Evolutionary conservation across 257 asterid genomes (phyloP).

Genomic region (Plantago elongata): DNA sequence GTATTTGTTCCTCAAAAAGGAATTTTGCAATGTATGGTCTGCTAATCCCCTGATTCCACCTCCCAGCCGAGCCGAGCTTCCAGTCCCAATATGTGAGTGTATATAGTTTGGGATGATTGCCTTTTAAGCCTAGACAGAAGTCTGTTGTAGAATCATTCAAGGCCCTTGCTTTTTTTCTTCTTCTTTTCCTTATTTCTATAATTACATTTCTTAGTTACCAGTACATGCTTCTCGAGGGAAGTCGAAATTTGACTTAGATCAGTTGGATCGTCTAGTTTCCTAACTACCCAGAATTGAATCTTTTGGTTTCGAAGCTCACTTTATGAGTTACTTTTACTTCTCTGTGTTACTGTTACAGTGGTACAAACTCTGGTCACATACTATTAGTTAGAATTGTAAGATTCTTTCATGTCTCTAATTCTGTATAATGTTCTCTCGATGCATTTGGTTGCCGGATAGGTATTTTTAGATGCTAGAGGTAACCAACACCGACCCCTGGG

Average conservation of each 20-base stretch:
- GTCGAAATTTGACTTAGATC: background rate
- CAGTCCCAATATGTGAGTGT: conserved; percentile 35
- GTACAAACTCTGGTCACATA: no score
- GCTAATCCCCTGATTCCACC: background rate
- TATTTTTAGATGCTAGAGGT: no score
- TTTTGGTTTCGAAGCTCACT: background rate
- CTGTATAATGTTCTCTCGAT: no score
- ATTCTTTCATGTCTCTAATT: no score
- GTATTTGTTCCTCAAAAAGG: background rate
- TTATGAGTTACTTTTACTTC: no score
- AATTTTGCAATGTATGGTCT: background rate
- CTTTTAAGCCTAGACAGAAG: conserved; percentile 26
- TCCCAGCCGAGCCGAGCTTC: conserved; percentile 1
- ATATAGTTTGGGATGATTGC: conserved; percentile 40
- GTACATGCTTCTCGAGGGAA: conserved; percentile 2
- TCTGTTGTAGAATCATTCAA: conserved; percentile 25
- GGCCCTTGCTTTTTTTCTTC: background rate
- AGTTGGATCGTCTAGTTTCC: background rate
- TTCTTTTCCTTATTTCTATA: background rate
- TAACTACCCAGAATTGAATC: background rate
- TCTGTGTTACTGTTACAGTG: no score
- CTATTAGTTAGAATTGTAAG: no score
- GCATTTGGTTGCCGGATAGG: no score
- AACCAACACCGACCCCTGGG: no score
- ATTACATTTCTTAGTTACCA: background rate